Conservation (phyloP, 768 basidiomycete species). For the Basidioascus undulatus region DNA sequence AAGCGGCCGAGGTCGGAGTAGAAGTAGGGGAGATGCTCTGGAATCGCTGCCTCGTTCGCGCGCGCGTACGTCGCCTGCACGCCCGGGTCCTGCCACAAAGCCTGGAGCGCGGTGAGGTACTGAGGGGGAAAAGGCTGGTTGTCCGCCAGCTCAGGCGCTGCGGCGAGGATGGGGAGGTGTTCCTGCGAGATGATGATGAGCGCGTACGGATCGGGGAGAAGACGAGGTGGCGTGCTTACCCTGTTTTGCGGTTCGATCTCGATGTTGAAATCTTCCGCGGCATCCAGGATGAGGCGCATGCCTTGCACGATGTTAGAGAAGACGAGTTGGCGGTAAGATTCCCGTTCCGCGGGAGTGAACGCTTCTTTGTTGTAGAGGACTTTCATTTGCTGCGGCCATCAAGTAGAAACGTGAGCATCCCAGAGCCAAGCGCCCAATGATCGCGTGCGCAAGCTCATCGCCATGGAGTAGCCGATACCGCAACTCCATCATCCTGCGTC, state of each 20-base stretch:
- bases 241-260: slow-evolving; percentile 37
- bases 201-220: background rate
- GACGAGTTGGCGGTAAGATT: slow-evolving; percentile 65
- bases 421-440: too few relatives aligned
- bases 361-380: slow-evolving; percentile 68
- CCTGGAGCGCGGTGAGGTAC: slow-evolving; percentile 40
- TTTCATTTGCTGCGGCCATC: slow-evolving; percentile 56
- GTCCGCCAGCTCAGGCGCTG: slow-evolving; percentile 46
- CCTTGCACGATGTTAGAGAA: slow-evolving; percentile 77
- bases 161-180: slow-evolving; percentile 37
- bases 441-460: too few relatives aligned
- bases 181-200: slow-evolving; percentile 8
- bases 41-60: slow-evolving; percentile 81
- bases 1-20: slow-evolving; percentile 54
- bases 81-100: slow-evolving; percentile 51
- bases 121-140: slow-evolving; percentile 49
- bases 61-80: slow-evolving; percentile 52
- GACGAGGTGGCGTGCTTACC: slow-evolving; percentile 6
- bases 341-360: slow-evolving; percentile 56
- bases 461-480: too few relatives aligned
- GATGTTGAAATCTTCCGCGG: slow-evolving; percentile 73
- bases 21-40: slow-evolving; percentile 34
- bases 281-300: slow-evolving; percentile 56
- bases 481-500: background rate
- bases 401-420: slow-evolving; percentile 3